Conservation (phyloP, 2,329 filamentous ascomycete species). For the Neonectria faginata region DNA sequence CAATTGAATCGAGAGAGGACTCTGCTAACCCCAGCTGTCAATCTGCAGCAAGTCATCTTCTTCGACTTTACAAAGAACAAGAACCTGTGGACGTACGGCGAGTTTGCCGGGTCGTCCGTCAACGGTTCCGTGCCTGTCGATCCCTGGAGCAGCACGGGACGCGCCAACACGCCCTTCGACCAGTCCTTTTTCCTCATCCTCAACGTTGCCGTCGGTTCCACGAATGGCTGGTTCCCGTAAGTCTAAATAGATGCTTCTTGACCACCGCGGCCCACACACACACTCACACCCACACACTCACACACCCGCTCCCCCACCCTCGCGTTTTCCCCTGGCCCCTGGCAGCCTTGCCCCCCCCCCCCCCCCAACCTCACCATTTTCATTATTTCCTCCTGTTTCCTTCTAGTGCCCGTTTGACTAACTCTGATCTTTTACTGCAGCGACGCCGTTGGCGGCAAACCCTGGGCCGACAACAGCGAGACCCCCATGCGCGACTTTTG, state of each 20-base stretch:
- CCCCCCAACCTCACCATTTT: neutral
- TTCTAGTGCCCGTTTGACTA: constrained; percentile 19
- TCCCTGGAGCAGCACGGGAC: constrained; percentile 56
- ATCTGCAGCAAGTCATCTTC: constrained; percentile 38
- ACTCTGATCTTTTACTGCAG: constrained; percentile 34
- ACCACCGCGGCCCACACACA: neutral
- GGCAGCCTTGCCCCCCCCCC: neutral
- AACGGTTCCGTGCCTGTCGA: constrained; percentile 57
- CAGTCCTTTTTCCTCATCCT: constrained; percentile 62
- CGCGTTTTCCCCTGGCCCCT: neutral
- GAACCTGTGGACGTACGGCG: constrained; percentile 49
- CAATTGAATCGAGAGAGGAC: neutral
- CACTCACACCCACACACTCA: too few species aligned
- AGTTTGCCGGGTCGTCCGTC: constrained; percentile 53
- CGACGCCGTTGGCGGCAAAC: constrained; percentile 56
- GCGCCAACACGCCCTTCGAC: constrained; percentile 60
- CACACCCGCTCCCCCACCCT: neutral
- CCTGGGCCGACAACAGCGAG: constrained; percentile 56
- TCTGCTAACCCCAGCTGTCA: constrained; percentile 6
- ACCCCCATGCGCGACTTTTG: constrained; percentile 56
- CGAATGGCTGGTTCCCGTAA: constrained; percentile 60
- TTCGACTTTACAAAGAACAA: constrained; percentile 51
- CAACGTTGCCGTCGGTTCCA: constrained; percentile 62
- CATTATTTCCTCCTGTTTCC: too few species aligned
- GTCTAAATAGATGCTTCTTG: constrained; percentile 21